Conservation (phyloP, 2,329 filamentous ascomycete species). For the Decorospora gaudefroyi region DNA sequence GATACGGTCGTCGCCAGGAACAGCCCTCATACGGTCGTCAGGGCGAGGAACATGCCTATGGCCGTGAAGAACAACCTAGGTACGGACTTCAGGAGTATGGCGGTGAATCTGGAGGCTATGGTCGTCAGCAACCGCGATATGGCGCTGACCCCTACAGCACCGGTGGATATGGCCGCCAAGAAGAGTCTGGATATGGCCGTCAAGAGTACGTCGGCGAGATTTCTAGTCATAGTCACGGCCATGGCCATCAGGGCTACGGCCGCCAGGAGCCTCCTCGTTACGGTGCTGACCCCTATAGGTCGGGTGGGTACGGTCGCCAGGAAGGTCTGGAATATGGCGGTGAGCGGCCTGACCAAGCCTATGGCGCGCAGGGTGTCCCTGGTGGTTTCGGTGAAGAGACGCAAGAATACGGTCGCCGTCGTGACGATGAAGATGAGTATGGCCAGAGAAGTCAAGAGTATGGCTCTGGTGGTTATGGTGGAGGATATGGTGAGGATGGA, state of each 20-base stretch:
- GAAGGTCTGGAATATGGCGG: constrained; percentile 18
- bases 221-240: not conserved
- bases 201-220: not conserved
- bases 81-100: constrained; percentile 5
- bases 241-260: constrained; percentile 5
- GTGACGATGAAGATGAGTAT: constrained; percentile 22
- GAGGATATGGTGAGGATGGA: constrained; percentile 26
- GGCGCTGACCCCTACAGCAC: constrained; percentile 6
- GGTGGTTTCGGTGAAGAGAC: constrained; percentile 21
- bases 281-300: constrained; percentile 13
- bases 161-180: constrained; percentile 11
- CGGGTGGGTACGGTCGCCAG: constrained; percentile 19
- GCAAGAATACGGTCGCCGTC: constrained; percentile 12
- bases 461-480: constrained; percentile 24
- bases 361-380: constrained; percentile 17
- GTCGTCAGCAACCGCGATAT: not conserved
- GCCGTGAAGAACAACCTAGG: constrained; percentile 8
- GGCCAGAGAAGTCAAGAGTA: constrained; percentile 24
- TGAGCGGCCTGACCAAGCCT: constrained; percentile 15
- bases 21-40: constrained; percentile 15
- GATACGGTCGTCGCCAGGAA: constrained; percentile 20
- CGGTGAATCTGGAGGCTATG: constrained; percentile 1
- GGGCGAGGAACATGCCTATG: constrained; percentile 14
- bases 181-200: constrained; percentile 12
- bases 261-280: constrained; percentile 1